Conservation (phyloP, 139 green algal species). For the Auxenochlorella pyrenoidosa region DNA sequence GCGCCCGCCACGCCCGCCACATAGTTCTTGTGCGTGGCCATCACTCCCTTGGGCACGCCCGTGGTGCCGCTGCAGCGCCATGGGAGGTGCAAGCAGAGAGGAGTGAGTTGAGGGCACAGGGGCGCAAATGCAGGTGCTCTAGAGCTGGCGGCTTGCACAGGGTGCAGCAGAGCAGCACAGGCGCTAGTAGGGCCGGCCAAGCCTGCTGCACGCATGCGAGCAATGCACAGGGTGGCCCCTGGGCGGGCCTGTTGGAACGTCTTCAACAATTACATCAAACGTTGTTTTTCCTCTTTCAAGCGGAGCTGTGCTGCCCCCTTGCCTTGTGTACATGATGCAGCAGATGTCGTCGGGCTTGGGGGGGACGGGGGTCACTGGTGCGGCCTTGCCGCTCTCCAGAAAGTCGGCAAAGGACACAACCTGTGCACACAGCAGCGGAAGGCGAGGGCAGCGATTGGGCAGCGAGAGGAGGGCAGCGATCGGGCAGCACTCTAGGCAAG, state of each 20-base stretch:
- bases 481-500: too few species aligned
- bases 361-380: conserved; percentile 59
- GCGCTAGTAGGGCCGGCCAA: neutral
- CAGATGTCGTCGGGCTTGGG: conserved; percentile 78
- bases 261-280: too few species aligned
- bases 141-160: neutral
- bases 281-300: too few species aligned
- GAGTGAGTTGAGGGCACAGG: neutral
- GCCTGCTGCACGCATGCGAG: too few species aligned
- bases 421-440: neutral
- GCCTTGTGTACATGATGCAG: conserved; percentile 96
- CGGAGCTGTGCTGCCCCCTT: too few species aligned
- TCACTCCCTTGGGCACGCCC: conserved; percentile 72
- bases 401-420: conserved; percentile 73
- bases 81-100: neutral
- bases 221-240: too few species aligned
- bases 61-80: conserved; percentile 57
- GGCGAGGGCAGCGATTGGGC: neutral
- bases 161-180: neutral
- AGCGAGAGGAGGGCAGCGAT: too few species aligned
- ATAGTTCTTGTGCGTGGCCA: conserved; percentile 62
- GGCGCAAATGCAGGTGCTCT: neutral
- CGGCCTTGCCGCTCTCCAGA: conserved; percentile 57
- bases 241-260: too few species aligned
- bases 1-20: conserved; percentile 47